Conservation (phyloP, 768 basidiomycete genomes). For the Lepiota brunneoincarnata region DNA sequence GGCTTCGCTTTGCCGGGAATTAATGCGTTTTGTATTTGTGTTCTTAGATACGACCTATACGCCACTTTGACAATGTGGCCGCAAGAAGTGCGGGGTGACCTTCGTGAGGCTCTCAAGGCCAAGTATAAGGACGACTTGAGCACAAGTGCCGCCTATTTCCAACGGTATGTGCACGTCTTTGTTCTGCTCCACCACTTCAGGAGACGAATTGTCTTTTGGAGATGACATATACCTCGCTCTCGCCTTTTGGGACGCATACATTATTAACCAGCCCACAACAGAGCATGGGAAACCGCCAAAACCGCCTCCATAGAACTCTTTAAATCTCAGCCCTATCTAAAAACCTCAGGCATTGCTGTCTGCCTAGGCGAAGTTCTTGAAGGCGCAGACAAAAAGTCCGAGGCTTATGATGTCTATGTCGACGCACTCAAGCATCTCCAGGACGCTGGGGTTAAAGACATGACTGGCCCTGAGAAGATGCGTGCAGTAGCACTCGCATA, state of each 20-base stretch:
- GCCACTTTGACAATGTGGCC: constrained; percentile 66
- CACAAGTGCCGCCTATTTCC: constrained; percentile 49
- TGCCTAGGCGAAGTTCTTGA: constrained; percentile 29
- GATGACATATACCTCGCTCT: neutral
- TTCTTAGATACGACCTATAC: constrained; percentile 39
- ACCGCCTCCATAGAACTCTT: constrained; percentile 22
- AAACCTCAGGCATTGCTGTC: constrained; percentile 41
- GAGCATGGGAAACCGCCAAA: constrained; percentile 54
- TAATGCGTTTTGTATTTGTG: too few species aligned
- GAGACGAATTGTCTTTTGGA: too few species aligned
- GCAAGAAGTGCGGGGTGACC: constrained; percentile 54
- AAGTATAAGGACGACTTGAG: constrained; percentile 54
- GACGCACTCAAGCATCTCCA: constrained; percentile 26
- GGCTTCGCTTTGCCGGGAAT: neutral
- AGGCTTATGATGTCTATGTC: constrained; percentile 37
- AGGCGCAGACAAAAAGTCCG: constrained; percentile 28
- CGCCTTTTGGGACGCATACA: neutral
- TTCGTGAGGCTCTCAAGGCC: constrained; percentile 64
- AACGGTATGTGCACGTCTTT: constrained; percentile 37
- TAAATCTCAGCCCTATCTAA: constrained; percentile 52
- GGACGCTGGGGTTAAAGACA: constrained; percentile 17
- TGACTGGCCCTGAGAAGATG: constrained; percentile 24
- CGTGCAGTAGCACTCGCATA: constrained; percentile 38
- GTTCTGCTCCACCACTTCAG: too few species aligned
- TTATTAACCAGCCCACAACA: neutral